These are phyloP conservation scores for Tylopilus balloui DNA, from an alignment of 768 basidiomycete genomes.

Conservation along the genomic window DNA sequence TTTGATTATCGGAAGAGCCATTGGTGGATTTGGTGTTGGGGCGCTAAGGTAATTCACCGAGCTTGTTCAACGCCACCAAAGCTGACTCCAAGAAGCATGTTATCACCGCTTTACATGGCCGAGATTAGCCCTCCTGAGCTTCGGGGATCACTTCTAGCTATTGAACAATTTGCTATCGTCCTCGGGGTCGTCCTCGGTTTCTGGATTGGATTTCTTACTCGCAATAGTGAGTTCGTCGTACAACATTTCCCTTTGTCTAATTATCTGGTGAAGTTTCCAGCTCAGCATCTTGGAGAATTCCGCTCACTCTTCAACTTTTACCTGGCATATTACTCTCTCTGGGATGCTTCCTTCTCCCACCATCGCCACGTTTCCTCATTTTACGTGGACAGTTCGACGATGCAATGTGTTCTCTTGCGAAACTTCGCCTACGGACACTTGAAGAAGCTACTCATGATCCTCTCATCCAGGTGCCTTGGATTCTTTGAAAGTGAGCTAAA, in stretches of 20 bases:
- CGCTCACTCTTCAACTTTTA: conserved; percentile 64
- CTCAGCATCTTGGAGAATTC: conserved; percentile 72
- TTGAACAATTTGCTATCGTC: conserved; percentile 80
- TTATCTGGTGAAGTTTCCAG: conserved; percentile 42
- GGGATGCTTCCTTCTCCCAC: conserved; percentile 50
- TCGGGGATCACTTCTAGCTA: conserved; percentile 70
- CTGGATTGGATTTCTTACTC: conserved; percentile 75
- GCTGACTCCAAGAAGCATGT: conserved; percentile 46
- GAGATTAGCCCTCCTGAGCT: conserved; percentile 81
- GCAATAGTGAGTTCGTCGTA: conserved; percentile 42
- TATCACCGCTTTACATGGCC: conserved; percentile 79
- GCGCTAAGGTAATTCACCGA: conserved; percentile 49
- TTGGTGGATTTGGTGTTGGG: conserved; percentile 81
- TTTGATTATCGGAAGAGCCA: conserved; percentile 63
- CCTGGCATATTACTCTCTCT: conserved; percentile 64
- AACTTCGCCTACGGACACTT: conserved; percentile 41
- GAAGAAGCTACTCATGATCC: conserved; percentile 49
- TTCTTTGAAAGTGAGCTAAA: background rate
- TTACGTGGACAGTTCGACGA: conserved; percentile 51
- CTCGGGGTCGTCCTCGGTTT: conserved; percentile 79
- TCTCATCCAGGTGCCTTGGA: conserved; percentile 41
- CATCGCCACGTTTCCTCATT: conserved; percentile 46
- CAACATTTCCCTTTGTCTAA: background rate
- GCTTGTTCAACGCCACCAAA: conserved; percentile 1
- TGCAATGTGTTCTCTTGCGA: conserved; percentile 53